phyloP scores from a whole-genome alignment of 345 rosid genomes.

The Lepidium sativum region DNA sequence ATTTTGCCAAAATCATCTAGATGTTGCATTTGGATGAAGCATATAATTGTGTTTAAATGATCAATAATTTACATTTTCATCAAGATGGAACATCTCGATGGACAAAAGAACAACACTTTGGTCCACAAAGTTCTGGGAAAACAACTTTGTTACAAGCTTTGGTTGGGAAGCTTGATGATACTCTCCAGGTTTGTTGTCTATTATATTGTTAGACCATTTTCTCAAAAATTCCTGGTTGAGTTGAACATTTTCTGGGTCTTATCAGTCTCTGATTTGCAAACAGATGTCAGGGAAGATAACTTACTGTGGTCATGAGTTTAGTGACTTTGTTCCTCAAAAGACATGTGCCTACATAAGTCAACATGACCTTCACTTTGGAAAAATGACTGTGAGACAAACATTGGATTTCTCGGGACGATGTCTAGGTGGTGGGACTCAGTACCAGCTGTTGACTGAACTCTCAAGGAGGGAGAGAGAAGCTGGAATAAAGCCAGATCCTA shows the following conservation, averaged over 20 bases:
- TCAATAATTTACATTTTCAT: too few relatives aligned
- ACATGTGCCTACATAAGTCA: slow-evolving; percentile 79
- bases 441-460: slow-evolving; percentile 58
- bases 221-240: neutral
- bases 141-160: slow-evolving; percentile 71
- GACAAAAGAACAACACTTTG: too few relatives aligned
- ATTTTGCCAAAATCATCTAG: too few relatives aligned
- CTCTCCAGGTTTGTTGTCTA: slow-evolving; percentile 40
- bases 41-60: too few relatives aligned
- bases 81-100: too few relatives aligned
- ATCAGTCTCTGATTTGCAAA: neutral
- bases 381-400: slow-evolving; percentile 81
- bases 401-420: slow-evolving; percentile 72
- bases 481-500: slow-evolving; percentile 60
- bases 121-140: slow-evolving; percentile 87
- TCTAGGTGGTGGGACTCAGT: slow-evolving; percentile 59
- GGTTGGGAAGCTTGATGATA: slow-evolving; percentile 53
- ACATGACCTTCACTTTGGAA: slow-evolving; percentile 71
- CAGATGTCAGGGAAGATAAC: slow-evolving; percentile 58
- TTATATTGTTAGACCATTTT: neutral
- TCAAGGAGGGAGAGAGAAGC: slow-evolving; percentile 69
- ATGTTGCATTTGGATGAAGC: too few relatives aligned
- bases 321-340: slow-evolving; percentile 67
- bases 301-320: slow-evolving; percentile 59
- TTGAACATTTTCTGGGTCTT: neutral